Evolutionary conservation across 2,329 filamentous ascomycete species (phyloP).

Genomic region (Aspergillus udagawae): DNA sequence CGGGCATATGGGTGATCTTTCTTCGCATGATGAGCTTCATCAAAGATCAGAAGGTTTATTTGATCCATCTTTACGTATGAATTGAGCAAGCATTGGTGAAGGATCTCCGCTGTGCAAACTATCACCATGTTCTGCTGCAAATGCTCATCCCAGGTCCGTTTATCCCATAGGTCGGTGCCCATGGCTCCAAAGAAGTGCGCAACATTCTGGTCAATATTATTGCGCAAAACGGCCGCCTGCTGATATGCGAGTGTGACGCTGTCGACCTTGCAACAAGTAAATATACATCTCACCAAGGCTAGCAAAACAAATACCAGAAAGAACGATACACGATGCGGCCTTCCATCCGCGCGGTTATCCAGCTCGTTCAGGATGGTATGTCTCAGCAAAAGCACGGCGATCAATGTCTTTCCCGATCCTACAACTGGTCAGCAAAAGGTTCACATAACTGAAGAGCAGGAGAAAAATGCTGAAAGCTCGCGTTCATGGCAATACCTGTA

Average conservation of each 20-base stretch:
- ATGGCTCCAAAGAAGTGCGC: conserved; percentile 70
- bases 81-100: conserved; percentile 72
- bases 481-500: conserved; percentile 55
- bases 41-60: conserved; percentile 89
- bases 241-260: conserved; percentile 89
- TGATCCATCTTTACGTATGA: conserved; percentile 75
- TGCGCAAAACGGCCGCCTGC: conserved; percentile 75
- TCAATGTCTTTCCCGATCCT: conserved; percentile 94
- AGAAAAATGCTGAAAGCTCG: background rate
- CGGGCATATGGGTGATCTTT: conserved; percentile 86
- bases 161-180: conserved; percentile 57
- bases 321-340: conserved; percentile 66
- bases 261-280: conserved; percentile 55
- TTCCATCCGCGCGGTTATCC: conserved; percentile 59
- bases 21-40: conserved; percentile 95
- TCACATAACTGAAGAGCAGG: background rate
- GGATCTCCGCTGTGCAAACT: conserved; percentile 86
- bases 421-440: background rate
- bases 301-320: conserved; percentile 61
- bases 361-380: conserved; percentile 75
- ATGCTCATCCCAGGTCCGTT: conserved; percentile 56
- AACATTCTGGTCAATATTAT: conserved; percentile 74
- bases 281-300: background rate
- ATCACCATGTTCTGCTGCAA: conserved; percentile 71
- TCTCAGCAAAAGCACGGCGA: conserved; percentile 78